Evolutionary conservation across 2,329 filamentous ascomycete species (phyloP), one percentile per base, ranked within the genome.

Genomic region (Dothiorella sarmentorum): DNA sequence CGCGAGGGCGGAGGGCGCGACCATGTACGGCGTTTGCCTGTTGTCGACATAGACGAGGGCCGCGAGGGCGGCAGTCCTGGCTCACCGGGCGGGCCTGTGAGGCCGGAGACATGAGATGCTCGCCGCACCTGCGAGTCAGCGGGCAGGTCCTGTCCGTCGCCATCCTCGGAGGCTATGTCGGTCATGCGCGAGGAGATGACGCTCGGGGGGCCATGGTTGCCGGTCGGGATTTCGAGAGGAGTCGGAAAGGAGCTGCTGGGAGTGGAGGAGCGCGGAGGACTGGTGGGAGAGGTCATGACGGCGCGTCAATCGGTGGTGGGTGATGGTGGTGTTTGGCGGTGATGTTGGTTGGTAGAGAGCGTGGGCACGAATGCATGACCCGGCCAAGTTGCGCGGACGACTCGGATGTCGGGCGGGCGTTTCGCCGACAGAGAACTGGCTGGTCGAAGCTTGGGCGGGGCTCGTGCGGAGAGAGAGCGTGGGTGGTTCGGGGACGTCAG

Each of bases 1-100:
- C 86, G 82, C 56, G 86, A 80, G 18, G 81, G 77, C 31, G 85
- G 79, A 13, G 77, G 63, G 63, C 82, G 80, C 59, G 80, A 80
- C 79, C 83, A 83, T 64, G 75, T 75, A 63, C 74, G 75, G 59
- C 77, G 75, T 58, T 69, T 72, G 55, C 68, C 66, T 18, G 67
- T 69, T 18, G 73, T 73, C n/a, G 69, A 67, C 44, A 73, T 73
- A 37, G 75, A 75, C 22, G 71, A 73, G 9, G 77, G 78, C 26
- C 78, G 72, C 49, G 76, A 77, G 1, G 78, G 77, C 37, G 77
- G 77, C 60, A 80, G 71, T 37, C 76, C 78, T 35, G 76, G 67
- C 64, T 80, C 78, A 52, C 78, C 78, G 6, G 74, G 68, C 5
- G 78, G 76, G 10, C 78, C 78, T 13, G 77, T 79, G 57, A 72